Evolutionary conservation across 139 green algal species (phyloP).

Genomic region (Limnomonas spitsbergensis): DNA sequence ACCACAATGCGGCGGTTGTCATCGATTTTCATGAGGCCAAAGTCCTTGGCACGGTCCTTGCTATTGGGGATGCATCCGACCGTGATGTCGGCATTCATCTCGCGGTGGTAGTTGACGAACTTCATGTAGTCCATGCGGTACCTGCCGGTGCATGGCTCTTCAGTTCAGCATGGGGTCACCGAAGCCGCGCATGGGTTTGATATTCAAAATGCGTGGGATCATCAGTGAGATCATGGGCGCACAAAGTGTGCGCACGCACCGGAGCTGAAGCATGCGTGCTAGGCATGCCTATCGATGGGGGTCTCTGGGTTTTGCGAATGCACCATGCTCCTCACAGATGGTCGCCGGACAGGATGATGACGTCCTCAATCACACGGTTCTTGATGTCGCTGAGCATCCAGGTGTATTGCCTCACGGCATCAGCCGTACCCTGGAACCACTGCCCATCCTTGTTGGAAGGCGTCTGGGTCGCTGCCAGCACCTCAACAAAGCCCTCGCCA

Average conservation of each 20-base stretch:
- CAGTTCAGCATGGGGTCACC: too few species aligned
- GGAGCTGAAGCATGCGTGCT: too few species aligned
- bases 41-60: slow-evolving; percentile 76
- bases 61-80: slow-evolving; percentile 90
- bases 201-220: too few species aligned
- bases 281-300: too few species aligned
- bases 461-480: slow-evolving; percentile 75
- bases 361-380: slow-evolving; percentile 89
- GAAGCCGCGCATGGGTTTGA: too few species aligned
- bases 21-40: slow-evolving; percentile 86
- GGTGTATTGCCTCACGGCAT: slow-evolving; percentile 94
- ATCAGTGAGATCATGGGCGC: too few species aligned
- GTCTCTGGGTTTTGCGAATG: too few species aligned
- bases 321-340: slow-evolving; percentile 4
- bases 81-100: slow-evolving; percentile 88
- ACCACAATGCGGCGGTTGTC: slow-evolving; percentile 66
- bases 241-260: too few species aligned
- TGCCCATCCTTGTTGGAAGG: slow-evolving; percentile 46
- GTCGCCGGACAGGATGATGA: slow-evolving; percentile 88
- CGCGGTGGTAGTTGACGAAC: slow-evolving; percentile 92
- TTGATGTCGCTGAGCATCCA: slow-evolving; percentile 94
- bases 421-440: slow-evolving; percentile 92
- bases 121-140: slow-evolving; percentile 99
- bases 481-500: slow-evolving; percentile 90
- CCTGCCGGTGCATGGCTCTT: slow-evolving; percentile 50